Evolutionary conservation across 208 protist species (phyloP), one percentile per base, ranked within the genome.

Genomic region (Trypanosoma boissoni): DNA sequence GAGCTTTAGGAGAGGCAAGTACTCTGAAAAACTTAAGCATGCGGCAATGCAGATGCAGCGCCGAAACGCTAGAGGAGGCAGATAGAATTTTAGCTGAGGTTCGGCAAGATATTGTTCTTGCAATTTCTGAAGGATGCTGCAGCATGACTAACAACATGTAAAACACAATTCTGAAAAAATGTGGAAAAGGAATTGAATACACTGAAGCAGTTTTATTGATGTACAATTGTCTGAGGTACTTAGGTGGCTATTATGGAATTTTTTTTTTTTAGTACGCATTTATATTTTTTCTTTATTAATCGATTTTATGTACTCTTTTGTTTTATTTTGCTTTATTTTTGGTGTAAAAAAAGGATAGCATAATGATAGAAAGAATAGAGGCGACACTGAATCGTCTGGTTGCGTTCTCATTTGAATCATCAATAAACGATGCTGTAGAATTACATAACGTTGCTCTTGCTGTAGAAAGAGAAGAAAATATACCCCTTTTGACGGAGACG

Each of bases 11-110:
- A 26, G 75, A 75, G 28, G 68, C 63, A 12, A 37, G 61, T 27
- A 86, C 83, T 5, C 64, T 93, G 26, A 77, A 64, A 20, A 21
- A 76, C 34, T 58, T 94, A 12, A 89, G 84, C 34, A 41, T 94
- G 37, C 79, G 86, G 55, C 79, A 87, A 50, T 92, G 84, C 58
- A 71, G 78, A 31, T 91, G 83, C 60, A 62, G 28, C 23, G 44
- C 43, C 14, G 72, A 78, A 7, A 67, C 66, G 2, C 48, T 84
- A 54, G 24, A 58, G 20, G 76, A 37, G 65, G 76, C 32, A 56
- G 68, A 54, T 37, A 57, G 20, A 61, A 36, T 41, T 61, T 63
- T 32, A 54, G 50, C 1, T 43, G 57, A 41, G 31, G 57, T 31
- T 63, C 75, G 46, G 75, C 72, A 20, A 49, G 64, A 63, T 51